phyloP scores from a whole-genome alignment of 2,329 filamentous ascomycete species.

The Lasiodiplodia sp. region DNA sequence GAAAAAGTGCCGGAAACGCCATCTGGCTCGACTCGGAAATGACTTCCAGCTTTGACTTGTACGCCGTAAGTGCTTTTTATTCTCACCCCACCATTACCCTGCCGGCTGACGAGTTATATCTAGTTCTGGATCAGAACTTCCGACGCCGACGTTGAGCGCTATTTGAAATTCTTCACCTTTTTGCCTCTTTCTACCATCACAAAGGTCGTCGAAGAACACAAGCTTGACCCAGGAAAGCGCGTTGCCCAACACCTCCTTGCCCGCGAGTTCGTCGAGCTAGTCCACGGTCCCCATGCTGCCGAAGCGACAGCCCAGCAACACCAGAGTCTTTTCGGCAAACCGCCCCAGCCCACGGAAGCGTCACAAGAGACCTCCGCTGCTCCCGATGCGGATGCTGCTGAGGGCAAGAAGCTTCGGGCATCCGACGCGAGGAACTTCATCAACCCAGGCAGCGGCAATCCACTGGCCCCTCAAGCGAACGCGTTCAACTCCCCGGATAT shows the following conservation, averaged over 20 bases:
- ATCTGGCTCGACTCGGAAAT: slow-evolving; percentile 87
- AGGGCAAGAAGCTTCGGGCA: neutral
- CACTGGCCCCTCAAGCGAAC: slow-evolving; percentile 29
- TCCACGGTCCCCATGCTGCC: slow-evolving; percentile 75
- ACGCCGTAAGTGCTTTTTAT: slow-evolving; percentile 62
- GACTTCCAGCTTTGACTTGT: slow-evolving; percentile 85
- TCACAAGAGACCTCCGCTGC: neutral
- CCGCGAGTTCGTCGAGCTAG: slow-evolving; percentile 78
- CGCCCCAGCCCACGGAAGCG: neutral
- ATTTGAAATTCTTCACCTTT: slow-evolving; percentile 92
- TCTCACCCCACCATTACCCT: neutral
- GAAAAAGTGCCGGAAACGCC: slow-evolving; percentile 93
- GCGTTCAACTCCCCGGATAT: neutral
- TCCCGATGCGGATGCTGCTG: neutral
- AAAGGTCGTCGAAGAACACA: slow-evolving; percentile 72
- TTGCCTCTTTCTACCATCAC: slow-evolving; percentile 74
- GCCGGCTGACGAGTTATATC: slow-evolving; percentile 18
- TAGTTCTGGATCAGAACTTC: slow-evolving; percentile 85
- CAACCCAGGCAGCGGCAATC: slow-evolving; percentile 43
- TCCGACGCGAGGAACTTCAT: slow-evolving; percentile 36
- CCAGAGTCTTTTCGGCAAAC: slow-evolving; percentile 52
- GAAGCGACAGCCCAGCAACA: slow-evolving; percentile 66
- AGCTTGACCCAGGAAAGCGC: slow-evolving; percentile 71
- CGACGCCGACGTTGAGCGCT: slow-evolving; percentile 80
- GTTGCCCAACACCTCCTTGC: slow-evolving; percentile 85